Evolutionary conservation across 2,329 filamentous ascomycete genomes (phyloP).

Genomic region (Fusarium beomiforme): DNA sequence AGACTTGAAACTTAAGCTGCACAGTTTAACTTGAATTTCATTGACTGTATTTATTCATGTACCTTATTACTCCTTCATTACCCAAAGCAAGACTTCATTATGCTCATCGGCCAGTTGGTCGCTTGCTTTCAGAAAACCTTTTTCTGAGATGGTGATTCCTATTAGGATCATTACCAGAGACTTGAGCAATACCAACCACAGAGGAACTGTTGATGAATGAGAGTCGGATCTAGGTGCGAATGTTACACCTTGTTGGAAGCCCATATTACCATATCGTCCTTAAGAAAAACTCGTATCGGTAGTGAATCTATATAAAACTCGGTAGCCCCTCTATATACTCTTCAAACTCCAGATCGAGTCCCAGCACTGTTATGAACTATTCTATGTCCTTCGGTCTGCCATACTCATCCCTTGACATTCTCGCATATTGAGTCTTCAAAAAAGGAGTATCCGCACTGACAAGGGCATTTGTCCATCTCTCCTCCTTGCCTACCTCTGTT

Average conservation of each 20-base stretch:
- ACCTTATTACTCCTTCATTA: not conserved
- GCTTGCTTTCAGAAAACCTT: not conserved
- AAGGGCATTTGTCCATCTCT: constrained; percentile 48
- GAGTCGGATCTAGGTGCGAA: not conserved
- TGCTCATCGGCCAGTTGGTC: not conserved
- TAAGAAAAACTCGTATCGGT: not conserved
- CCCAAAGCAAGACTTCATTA: not conserved
- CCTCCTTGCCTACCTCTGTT: constrained; percentile 22
- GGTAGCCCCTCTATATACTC: too few species aligned
- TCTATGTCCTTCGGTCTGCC: constrained; percentile 26
- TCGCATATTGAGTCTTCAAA: constrained; percentile 49
- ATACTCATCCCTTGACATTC: constrained; percentile 44
- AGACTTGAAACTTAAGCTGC: not conserved
- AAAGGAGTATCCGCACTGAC: constrained; percentile 46
- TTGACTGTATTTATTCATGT: not conserved
- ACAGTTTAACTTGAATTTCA: not conserved
- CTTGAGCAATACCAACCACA: not conserved
- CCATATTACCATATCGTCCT: not conserved
- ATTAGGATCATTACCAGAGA: not conserved
- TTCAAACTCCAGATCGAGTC: not conserved
- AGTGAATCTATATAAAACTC: not conserved
- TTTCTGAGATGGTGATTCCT: not conserved
- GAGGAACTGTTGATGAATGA: not conserved
- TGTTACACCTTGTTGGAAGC: not conserved
- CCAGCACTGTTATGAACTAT: not conserved